Evolutionary conservation across 2,329 filamentous ascomycete genomes (phyloP).

Genomic region (Exophiala lecanii-corni): DNA sequence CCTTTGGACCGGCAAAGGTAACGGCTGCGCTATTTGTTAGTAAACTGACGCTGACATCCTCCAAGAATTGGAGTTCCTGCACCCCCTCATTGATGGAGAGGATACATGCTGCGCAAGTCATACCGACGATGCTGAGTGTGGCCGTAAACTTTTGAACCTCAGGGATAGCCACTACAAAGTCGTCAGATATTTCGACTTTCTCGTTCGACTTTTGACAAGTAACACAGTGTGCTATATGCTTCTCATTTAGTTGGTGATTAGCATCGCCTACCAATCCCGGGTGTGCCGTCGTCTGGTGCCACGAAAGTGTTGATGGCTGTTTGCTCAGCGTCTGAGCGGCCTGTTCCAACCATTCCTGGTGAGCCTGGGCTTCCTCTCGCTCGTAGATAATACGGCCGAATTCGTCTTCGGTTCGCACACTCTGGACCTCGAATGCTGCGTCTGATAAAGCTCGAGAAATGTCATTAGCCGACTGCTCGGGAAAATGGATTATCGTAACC

Average conservation of each 20-base stretch:
- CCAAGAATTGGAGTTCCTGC: constrained; percentile 42
- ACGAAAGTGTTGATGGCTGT: constrained; percentile 7
- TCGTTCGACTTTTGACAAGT: constrained; percentile 8
- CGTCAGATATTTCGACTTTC: constrained; percentile 7
- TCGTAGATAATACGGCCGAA: constrained; percentile 31
- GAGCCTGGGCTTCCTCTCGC: constrained; percentile 29
- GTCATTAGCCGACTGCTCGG: constrained; percentile 29
- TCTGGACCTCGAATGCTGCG: constrained; percentile 44
- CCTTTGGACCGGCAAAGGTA: constrained; percentile 43
- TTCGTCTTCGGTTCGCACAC: constrained; percentile 37
- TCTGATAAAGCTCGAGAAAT: constrained; percentile 37
- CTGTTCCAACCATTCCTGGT: constrained; percentile 10
- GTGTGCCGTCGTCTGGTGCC: constrained; percentile 8
- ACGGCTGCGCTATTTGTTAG: constrained; percentile 47
- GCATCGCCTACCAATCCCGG: constrained; percentile 4
- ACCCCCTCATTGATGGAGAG: constrained; percentile 44
- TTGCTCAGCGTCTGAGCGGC: constrained; percentile 9
- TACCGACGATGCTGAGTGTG: constrained; percentile 49
- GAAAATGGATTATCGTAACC: constrained; percentile 39
- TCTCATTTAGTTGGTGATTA: constrained; percentile 5
- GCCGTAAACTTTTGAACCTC: constrained; percentile 29
- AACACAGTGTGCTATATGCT: constrained; percentile 23
- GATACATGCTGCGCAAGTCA: constrained; percentile 54
- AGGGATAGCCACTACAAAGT: constrained; percentile 8
- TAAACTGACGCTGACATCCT: constrained; percentile 45